Percentiles rank a stretch among this genome's conserved stretches.
Evolutionary conservation across 2,329 filamentous ascomycete species (phyloP).

Genomic region (Penicillium thymicola): DNA sequence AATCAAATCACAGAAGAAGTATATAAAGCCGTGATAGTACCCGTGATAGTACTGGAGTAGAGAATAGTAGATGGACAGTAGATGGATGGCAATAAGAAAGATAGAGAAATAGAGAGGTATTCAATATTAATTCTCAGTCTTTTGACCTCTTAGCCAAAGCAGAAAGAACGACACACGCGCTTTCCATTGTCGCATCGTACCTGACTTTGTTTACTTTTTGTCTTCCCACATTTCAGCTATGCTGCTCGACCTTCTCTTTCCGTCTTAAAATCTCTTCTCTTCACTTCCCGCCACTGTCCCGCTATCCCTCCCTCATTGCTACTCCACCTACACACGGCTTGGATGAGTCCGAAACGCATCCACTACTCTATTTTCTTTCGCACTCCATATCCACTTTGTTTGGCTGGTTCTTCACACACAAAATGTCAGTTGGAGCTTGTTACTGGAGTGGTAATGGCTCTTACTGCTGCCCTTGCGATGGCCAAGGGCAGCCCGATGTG

Average conservation of each 20-base stretch:
- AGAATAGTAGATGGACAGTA: not conserved
- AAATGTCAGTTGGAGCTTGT: not conserved
- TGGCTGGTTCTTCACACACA: too few species aligned
- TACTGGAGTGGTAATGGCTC: not conserved
- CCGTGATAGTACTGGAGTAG: not conserved
- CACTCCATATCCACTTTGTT: too few species aligned
- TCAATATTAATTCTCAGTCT: not conserved
- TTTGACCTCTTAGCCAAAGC: not conserved
- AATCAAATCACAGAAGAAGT: not conserved
- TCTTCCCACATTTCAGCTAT: not conserved
- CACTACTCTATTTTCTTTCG: not conserved
- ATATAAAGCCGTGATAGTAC: not conserved
- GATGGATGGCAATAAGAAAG: not conserved
- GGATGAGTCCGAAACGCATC: not conserved
- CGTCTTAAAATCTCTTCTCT: too few species aligned
- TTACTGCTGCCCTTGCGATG: not conserved
- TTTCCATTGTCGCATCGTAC: not conserved
- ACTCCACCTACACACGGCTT: not conserved
- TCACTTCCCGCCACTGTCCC: too few species aligned
- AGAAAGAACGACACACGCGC: not conserved
- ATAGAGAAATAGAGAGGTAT: not conserved
- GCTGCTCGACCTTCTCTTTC: too few species aligned
- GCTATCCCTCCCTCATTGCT: too few species aligned
- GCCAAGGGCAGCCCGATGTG: not conserved
- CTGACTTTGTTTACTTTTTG: not conserved